These are phyloP conservation scores for Saccharomycopsis schoenii DNA, from an alignment of 805 yeast genomes.

Conservation along the genomic window DNA sequence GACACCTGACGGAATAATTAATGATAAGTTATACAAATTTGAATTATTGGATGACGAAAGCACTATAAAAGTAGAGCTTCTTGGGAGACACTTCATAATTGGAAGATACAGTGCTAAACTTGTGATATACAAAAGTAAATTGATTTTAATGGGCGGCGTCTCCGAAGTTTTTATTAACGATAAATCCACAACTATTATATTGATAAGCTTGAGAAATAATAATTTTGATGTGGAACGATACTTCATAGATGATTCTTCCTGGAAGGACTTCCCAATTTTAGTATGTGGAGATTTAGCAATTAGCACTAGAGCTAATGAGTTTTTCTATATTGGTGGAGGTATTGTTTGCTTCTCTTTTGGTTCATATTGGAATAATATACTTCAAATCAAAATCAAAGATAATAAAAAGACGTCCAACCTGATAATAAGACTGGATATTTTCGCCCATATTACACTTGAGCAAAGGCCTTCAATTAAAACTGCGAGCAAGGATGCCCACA, in stretches of 20 bases:
- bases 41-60: slow-evolving; percentile 18
- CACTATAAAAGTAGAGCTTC: slow-evolving; percentile 19
- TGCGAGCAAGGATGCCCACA: not conserved
- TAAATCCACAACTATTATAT: slow-evolving; percentile 29
- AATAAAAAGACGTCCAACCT: not conserved
- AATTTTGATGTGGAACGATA: not conserved
- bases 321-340: slow-evolving; percentile 48
- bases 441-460: not conserved
- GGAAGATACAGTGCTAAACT: slow-evolving; percentile 42
- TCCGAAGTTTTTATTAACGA: slow-evolving; percentile 30
- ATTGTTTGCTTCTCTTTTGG: slow-evolving; percentile 82
- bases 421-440: not conserved
- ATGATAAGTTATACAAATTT: slow-evolving; percentile 26
- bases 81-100: slow-evolving; percentile 25
- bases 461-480: not conserved
- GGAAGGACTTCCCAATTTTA: slow-evolving; percentile 38
- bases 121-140: slow-evolving; percentile 16
- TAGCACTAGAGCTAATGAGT: not conserved
- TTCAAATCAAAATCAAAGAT: slow-evolving; percentile 1
- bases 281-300: slow-evolving; percentile 39
- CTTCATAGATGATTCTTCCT: slow-evolving; percentile 21
- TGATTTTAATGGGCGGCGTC: slow-evolving; percentile 52
- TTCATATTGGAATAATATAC: slow-evolving; percentile 34
- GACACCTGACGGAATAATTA: slow-evolving; percentile 22
- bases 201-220: slow-evolving; percentile 22